Conservation (phyloP, 345 rosid species). For the Erysimum cheiranthoides region DNA sequence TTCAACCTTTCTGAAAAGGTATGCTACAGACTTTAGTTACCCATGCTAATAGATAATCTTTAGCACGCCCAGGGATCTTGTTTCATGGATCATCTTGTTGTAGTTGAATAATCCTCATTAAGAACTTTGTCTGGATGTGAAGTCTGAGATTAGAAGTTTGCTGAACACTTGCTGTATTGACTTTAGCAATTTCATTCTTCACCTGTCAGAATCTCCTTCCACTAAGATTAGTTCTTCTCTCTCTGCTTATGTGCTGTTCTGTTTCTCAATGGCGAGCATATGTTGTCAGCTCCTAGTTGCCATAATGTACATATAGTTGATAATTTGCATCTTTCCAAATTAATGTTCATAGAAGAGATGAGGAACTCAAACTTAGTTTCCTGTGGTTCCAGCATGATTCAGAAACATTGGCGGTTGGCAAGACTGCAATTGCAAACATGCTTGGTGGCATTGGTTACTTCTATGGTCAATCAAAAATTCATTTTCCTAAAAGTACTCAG, state of each 20-base stretch:
- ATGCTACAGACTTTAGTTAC: constrained; percentile 19
- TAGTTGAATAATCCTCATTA: background rate
- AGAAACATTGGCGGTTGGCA: constrained; percentile 68
- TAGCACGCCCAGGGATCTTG: constrained; percentile 1
- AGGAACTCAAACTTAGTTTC: constrained; percentile 27
- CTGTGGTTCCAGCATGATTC: constrained; percentile 68
- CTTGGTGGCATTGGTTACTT: constrained; percentile 97
- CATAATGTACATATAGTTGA: constrained; percentile 20
- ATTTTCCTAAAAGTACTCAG: constrained; percentile 57
- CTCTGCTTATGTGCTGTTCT: constrained; percentile 1
- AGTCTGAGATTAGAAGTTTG: too few relatives aligned
- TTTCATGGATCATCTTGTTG: constrained; percentile 2
- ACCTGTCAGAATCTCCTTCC: constrained; percentile 11
- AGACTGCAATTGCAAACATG: constrained; percentile 89
- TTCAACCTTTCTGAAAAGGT: constrained; percentile 77
- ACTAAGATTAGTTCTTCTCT: background rate
- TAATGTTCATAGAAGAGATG: constrained; percentile 12
- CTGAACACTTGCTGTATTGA: constrained; percentile 10
- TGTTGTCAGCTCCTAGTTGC: constrained; percentile 28
- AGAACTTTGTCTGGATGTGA: constrained; percentile 11
- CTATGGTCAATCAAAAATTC: constrained; percentile 87
- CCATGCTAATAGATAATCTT: constrained; percentile 25
- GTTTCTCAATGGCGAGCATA: constrained; percentile 21
- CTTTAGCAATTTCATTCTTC: constrained; percentile 12
- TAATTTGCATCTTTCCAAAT: constrained; percentile 6